phyloP scores from a whole-genome alignment of 1,284 basidiomycete genomes.

The Blastosporella zonata region DNA sequence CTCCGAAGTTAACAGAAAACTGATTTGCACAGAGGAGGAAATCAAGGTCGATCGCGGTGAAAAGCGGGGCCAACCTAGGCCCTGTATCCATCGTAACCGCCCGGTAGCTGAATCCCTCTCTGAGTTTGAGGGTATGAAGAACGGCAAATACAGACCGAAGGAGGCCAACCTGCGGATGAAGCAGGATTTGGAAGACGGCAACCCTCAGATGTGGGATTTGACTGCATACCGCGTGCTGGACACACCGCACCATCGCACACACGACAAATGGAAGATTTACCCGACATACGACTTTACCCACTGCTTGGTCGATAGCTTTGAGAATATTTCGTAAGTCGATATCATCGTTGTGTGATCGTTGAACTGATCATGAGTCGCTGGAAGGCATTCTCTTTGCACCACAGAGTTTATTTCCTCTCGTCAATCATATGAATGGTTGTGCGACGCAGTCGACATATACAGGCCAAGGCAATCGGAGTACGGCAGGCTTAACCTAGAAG shows the following conservation, averaged over 20 bases:
- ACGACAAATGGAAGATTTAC: slow-evolving; percentile 91
- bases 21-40: slow-evolving; percentile 67
- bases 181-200: slow-evolving; percentile 89
- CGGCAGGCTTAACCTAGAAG: slow-evolving; percentile 90
- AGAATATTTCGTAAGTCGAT: slow-evolving; percentile 90
- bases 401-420: slow-evolving; percentile 96
- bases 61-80: slow-evolving; percentile 78
- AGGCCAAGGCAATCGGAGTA: slow-evolving; percentile 99
- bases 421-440: slow-evolving; percentile 99
- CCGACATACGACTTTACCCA: slow-evolving; percentile 99
- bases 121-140: slow-evolving; percentile 94
- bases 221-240: slow-evolving; percentile 95
- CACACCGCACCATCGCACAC: slow-evolving; percentile 91
- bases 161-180: slow-evolving; percentile 97
- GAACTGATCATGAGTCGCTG: background rate
- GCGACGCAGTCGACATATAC: slow-evolving; percentile 94
- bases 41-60: slow-evolving; percentile 87
- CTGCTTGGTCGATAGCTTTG: slow-evolving; percentile 97
- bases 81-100: slow-evolving; percentile 85
- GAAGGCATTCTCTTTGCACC: slow-evolving; percentile 95
- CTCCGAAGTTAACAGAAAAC: background rate
- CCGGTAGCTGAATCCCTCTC: slow-evolving; percentile 82
- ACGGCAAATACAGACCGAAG: slow-evolving; percentile 87
- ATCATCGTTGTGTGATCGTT: background rate
- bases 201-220: slow-evolving; percentile 99